Percentiles rank a stretch among this genome's conserved stretches.
Evolutionary conservation across 331 rosid species (phyloP).

Genomic region (Quercus tomentella): DNA sequence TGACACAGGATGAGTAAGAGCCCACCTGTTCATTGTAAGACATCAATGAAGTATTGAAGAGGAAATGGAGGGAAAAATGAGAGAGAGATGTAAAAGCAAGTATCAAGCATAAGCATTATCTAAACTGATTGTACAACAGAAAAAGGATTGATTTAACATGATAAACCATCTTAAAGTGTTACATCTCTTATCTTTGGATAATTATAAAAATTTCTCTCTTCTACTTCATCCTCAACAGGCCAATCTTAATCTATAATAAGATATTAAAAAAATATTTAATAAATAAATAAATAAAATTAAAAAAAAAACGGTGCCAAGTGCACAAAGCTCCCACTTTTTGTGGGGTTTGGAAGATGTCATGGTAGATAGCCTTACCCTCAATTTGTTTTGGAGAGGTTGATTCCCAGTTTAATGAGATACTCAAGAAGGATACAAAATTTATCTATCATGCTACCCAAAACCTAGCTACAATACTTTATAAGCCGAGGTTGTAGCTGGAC

Average conservation of each 20-base stretch:
- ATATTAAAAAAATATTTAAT: too few species aligned
- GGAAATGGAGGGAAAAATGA: slow-evolving; percentile 2
- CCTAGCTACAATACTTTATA: not conserved
- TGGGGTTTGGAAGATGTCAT: too few species aligned
- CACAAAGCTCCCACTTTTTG: too few species aligned
- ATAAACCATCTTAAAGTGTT: not conserved
- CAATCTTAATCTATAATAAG: too few species aligned
- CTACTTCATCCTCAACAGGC: not conserved
- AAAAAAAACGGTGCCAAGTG: too few species aligned
- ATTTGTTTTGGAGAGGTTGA: not conserved
- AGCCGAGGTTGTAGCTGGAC: not conserved
- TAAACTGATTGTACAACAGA: not conserved
- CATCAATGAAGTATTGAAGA: slow-evolving; percentile 2
- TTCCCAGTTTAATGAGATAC: not conserved
- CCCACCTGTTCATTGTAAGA: slow-evolving; percentile 67
- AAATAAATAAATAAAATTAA: too few species aligned
- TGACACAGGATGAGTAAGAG: slow-evolving; percentile 87
- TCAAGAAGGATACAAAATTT: not conserved
- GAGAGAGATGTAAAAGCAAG: not conserved
- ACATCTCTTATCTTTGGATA: not conserved
- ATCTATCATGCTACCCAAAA: not conserved
- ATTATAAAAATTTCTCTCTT: not conserved
- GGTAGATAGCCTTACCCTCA: not conserved
- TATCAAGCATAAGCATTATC: not conserved
- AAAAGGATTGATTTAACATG: not conserved